phyloP scores from a whole-genome alignment of 148 eudicot genomes.

The Oxyria digyna region DNA sequence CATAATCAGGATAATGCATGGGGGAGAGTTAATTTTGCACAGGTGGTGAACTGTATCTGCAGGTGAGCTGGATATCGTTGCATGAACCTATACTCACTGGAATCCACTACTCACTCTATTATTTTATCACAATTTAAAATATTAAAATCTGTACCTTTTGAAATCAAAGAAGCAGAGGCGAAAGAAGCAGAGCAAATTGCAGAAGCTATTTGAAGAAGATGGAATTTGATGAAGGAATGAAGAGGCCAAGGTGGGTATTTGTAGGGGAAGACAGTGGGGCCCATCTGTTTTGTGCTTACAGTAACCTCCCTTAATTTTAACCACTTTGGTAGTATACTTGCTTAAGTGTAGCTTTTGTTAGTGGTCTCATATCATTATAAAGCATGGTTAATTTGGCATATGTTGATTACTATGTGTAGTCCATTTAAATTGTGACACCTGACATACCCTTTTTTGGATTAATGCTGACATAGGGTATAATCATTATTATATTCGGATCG shows the following conservation, averaged over 20 bases:
- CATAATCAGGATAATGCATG: background rate
- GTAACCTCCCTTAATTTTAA: too few species aligned
- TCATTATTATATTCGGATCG: too few species aligned
- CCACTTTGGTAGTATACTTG: background rate
- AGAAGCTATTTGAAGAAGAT: background rate
- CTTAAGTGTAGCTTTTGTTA: background rate
- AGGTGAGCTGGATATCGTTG: background rate
- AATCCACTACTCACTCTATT: background rate
- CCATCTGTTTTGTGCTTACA: background rate
- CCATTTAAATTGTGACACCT: too few species aligned
- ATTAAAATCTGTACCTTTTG: background rate
- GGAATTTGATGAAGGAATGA: background rate
- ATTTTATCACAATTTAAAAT: background rate
- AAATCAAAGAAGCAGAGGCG: background rate
- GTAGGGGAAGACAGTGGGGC: background rate
- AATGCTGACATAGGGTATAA: background rate
- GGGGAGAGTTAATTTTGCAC: background rate
- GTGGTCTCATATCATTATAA: background rate
- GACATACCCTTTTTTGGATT: too few species aligned
- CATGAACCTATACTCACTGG: background rate
- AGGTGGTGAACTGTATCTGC: constrained; percentile 7
- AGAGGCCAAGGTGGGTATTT: background rate
- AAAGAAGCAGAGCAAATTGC: background rate
- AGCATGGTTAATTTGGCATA: background rate
- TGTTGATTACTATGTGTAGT: background rate